Conservation (phyloP, 2,329 filamentous ascomycete genomes). For the Alternaria sp. region DNA sequence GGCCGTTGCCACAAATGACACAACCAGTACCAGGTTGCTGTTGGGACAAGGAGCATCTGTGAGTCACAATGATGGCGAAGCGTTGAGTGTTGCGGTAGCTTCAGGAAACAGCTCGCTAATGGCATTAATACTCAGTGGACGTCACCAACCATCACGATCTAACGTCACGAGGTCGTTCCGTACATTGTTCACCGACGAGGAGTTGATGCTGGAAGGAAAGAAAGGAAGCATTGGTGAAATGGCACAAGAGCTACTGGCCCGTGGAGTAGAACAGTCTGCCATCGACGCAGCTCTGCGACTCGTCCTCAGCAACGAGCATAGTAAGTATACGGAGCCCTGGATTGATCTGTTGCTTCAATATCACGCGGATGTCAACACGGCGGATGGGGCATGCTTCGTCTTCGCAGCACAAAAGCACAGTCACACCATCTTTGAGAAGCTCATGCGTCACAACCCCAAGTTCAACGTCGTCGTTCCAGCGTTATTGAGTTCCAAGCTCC, state of each 20-base stretch:
- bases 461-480: conserved; percentile 62
- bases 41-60: conserved; percentile 48
- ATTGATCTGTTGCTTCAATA: conserved; percentile 36
- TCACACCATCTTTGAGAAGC: conserved; percentile 30
- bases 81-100: conserved; percentile 61
- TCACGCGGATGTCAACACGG: conserved; percentile 39
- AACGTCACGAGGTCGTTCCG: conserved; percentile 38
- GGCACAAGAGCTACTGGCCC: conserved; percentile 31
- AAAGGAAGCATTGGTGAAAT: conserved; percentile 16
- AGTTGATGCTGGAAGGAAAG: not conserved
- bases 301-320: conserved; percentile 22
- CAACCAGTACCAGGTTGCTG: conserved; percentile 36
- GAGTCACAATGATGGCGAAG: conserved; percentile 61
- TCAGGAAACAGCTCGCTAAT: conserved; percentile 60
- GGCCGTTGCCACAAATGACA: conserved; percentile 26
- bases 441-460: conserved; percentile 54
- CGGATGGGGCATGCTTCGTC: conserved; percentile 39
- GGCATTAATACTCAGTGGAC: conserved; percentile 55
- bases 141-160: conserved; percentile 31
- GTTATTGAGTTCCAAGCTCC: conserved; percentile 60
- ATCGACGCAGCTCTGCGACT: conserved; percentile 36
- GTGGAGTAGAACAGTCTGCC: conserved; percentile 36
- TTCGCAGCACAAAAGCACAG: conserved; percentile 36
- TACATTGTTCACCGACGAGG: conserved; percentile 29
- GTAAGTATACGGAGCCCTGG: conserved; percentile 14